A percentile compares a stretch with the other conserved stretches of the same genome.
phyloP scores from a whole-genome alignment of 257 asterid genomes.

The Ehretia macrophylla region DNA sequence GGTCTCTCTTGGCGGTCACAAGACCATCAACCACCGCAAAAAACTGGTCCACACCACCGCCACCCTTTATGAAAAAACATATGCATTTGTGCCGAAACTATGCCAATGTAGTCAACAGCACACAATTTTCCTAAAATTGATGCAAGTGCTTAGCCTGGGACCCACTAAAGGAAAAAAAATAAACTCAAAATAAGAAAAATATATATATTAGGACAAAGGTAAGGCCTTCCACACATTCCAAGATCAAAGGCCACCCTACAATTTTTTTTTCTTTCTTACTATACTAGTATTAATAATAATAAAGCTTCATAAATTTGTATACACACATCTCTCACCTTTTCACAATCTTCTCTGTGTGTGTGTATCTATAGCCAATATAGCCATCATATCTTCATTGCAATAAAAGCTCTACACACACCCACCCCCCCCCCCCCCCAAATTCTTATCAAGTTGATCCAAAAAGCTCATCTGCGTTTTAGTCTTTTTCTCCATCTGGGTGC shows the following conservation, averaged over 20 bases:
- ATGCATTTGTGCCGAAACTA: no score
- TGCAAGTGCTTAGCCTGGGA: neutral
- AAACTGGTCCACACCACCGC: neutral
- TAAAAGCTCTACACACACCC: slow-evolving; percentile 20
- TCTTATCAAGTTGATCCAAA: slow-evolving; percentile 1
- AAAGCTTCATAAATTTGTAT: slow-evolving; percentile 12
- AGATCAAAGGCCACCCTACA: slow-evolving; percentile 42
- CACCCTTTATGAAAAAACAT: neutral
- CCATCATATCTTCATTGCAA: slow-evolving; percentile 6
- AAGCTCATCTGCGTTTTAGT: slow-evolving; percentile 14
- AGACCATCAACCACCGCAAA: neutral
- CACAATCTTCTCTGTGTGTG: neutral
- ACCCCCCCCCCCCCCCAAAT: slow-evolving; percentile 1
- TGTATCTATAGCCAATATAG: neutral
- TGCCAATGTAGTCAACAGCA: no score
- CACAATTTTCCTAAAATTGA: no score
- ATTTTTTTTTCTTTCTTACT: slow-evolving; percentile 3
- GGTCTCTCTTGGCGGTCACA: no score
- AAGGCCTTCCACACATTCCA: slow-evolving; percentile 41
- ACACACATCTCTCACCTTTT: slow-evolving; percentile 33
- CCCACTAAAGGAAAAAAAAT: neutral
- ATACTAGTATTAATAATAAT: neutral
- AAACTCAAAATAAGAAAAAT: no score
- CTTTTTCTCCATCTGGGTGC: slow-evolving; percentile 27
- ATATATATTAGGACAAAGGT: neutral